Base-by-base conservation (phyloP, 1,284 basidiomycete species). In the Gymnopus androsaceus region DNA sequence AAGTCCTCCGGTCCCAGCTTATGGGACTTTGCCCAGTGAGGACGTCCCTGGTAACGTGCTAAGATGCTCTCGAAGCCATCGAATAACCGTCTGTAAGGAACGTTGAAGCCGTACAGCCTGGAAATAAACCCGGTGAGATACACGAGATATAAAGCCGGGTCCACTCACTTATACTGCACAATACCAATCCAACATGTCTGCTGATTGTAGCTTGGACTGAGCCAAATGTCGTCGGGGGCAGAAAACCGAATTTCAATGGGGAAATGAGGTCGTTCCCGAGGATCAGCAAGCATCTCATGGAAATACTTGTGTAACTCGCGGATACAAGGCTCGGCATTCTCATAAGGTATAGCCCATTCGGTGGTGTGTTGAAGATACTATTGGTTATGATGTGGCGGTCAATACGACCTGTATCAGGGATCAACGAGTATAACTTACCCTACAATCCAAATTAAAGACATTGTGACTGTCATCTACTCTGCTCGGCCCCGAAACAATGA, bases 21-120 rank as follows among this genome's bases (percentile, higher is more conserved):
- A 70, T 99, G 96, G 21, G 94, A 84, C 74, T 99, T 99, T 0
- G 95, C 97, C 96, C 96, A 99, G 76, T 99, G 96, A 3, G 96
- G 95, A 54, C 93, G 82, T 7, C 95, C 95, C 46, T 82, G 80
- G 72, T 95, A 84, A 36, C 79, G 78, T 31, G 79, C 71, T 62
- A 96, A 71, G 63, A 97, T 88, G 15, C 73, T 67, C 67, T 96
- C 93, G 69, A 95, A 99, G 28, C 78, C 81, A 48, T 78, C 73
- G 71, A 98, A 98, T 57, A 95, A 80, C 55, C 78, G 75, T 58
- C 87, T 84, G 75, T 98, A 98, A 27, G 92, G 88, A n/a, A 95
- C 88, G 33, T 89, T 85, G 54, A 88, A 79, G 27, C 91, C 90
- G 70, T 96, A 99, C 1, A 96, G 96, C 62, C 95, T 95, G 63